These are phyloP conservation scores for Lipomyces anomalus DNA, from an alignment of 805 yeast genomes.

Conservation along the genomic window DNA sequence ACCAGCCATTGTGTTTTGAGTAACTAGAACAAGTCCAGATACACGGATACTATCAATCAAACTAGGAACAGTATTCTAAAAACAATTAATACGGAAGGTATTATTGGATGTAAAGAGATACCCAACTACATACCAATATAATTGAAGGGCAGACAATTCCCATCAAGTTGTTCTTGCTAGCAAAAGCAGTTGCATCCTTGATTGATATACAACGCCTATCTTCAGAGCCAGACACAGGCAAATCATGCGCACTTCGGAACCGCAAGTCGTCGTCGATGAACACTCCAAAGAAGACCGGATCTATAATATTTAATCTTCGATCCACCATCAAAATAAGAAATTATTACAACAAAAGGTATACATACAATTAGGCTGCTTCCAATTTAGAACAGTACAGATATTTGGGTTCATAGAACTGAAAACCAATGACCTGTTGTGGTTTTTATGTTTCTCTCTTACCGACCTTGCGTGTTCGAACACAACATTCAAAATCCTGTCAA, in stretches of 20 bases:
- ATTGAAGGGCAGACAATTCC: slow-evolving; percentile 77
- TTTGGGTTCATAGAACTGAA: slow-evolving; percentile 82
- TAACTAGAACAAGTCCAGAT: slow-evolving; percentile 67
- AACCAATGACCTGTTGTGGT: slow-evolving; percentile 45
- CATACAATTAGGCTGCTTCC: slow-evolving; percentile 98
- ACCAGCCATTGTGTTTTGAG: slow-evolving; percentile 12
- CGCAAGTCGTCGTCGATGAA: background rate
- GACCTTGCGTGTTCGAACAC: slow-evolving; percentile 71
- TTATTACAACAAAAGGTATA: too few species aligned
- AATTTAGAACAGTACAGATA: slow-evolving; percentile 88
- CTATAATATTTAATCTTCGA: slow-evolving; percentile 37
- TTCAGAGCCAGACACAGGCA: slow-evolving; percentile 26
- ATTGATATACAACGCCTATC: slow-evolving; percentile 48
- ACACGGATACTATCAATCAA: slow-evolving; percentile 68
- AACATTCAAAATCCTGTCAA: slow-evolving; percentile 63
- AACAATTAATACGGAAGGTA: background rate
- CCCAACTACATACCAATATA: slow-evolving; percentile 41
- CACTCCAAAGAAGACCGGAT: slow-evolving; percentile 29
- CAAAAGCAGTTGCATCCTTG: slow-evolving; percentile 76
- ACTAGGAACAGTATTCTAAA: slow-evolving; percentile 54
- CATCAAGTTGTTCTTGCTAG: slow-evolving; percentile 72
- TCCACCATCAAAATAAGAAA: slow-evolving; percentile 31
- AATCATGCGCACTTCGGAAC: slow-evolving; percentile 30
- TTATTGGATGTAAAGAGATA: too few species aligned
- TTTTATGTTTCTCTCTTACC: slow-evolving; percentile 20